These are phyloP conservation scores for Paraconiothyrium sp. DNA, from an alignment of 2,329 filamentous ascomycete genomes.

Conservation along the genomic window DNA sequence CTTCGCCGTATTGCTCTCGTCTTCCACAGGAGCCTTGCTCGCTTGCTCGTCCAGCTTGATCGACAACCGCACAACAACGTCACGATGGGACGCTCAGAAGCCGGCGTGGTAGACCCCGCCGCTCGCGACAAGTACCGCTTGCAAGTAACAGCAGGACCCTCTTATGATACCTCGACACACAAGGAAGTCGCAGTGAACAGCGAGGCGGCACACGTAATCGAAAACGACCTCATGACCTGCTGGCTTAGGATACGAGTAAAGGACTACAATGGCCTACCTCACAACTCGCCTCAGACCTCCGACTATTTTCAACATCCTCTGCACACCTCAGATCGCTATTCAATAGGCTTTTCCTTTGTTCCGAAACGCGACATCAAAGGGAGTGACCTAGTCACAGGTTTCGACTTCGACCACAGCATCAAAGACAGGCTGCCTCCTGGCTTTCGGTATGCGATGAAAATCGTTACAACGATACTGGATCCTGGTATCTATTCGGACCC, in stretches of 20 bases:
- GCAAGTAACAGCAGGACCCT: conserved; percentile 49
- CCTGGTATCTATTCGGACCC: conserved; percentile 49
- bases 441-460: conserved; percentile 48
- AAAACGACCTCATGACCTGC: conserved; percentile 41
- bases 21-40: not conserved
- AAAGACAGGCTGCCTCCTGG: conserved; percentile 49
- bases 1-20: not conserved
- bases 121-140: conserved; percentile 50
- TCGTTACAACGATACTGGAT: conserved; percentile 48
- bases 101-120: conserved; percentile 38
- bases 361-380: conserved; percentile 44
- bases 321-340: conserved; percentile 48
- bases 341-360: conserved; percentile 49
- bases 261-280: conserved; percentile 49
- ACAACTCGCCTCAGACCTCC: conserved; percentile 34
- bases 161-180: conserved; percentile 44
- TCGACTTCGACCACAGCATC: conserved; percentile 49
- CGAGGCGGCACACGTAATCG: conserved; percentile 32
- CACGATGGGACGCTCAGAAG: conserved; percentile 21
- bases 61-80: not conserved
- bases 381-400: conserved; percentile 45
- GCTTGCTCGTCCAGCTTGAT: not conserved
- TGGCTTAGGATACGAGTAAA: conserved; percentile 47
- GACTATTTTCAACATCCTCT: conserved; percentile 45
- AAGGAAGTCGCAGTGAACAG: conserved; percentile 45